phyloP scores from a whole-genome alignment of 331 rosid species.

The Ulmus americana region DNA sequence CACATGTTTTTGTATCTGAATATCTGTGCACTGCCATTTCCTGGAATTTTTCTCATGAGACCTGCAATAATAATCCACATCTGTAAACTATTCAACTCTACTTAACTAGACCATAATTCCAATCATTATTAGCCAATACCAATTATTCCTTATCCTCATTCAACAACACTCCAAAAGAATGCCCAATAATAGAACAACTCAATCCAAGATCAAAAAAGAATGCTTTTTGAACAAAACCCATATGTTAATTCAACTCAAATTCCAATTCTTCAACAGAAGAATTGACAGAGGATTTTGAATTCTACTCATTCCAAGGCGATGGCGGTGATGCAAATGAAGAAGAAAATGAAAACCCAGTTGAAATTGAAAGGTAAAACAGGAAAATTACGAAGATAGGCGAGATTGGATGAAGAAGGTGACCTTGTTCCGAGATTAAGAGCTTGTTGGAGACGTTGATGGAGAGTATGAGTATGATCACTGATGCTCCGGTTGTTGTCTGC shows the following conservation, averaged over 20 bases:
- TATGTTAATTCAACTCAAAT: background rate
- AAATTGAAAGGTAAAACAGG: background rate
- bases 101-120: background rate
- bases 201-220: background rate
- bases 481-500: slow-evolving; percentile 34
- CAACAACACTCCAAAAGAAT: too few species aligned
- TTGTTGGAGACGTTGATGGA: slow-evolving; percentile 66
- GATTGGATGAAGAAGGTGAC: slow-evolving; percentile 21
- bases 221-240: background rate
- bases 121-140: background rate
- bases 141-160: background rate
- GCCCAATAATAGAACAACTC: background rate
- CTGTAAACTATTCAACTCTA: background rate
- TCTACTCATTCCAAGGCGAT: background rate
- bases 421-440: slow-evolving; percentile 71
- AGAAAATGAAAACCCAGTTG: background rate
- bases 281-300: background rate
- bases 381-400: background rate
- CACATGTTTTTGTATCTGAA: slow-evolving; percentile 67
- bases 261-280: background rate
- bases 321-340: background rate
- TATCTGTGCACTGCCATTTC: slow-evolving; percentile 63
- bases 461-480: slow-evolving; percentile 40
- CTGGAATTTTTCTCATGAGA: slow-evolving; percentile 36
- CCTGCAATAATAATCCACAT: slow-evolving; percentile 25